These are phyloP conservation scores for Candida freyschussii DNA, from an alignment of 1,139 yeast species.

Conservation along the genomic window DNA sequence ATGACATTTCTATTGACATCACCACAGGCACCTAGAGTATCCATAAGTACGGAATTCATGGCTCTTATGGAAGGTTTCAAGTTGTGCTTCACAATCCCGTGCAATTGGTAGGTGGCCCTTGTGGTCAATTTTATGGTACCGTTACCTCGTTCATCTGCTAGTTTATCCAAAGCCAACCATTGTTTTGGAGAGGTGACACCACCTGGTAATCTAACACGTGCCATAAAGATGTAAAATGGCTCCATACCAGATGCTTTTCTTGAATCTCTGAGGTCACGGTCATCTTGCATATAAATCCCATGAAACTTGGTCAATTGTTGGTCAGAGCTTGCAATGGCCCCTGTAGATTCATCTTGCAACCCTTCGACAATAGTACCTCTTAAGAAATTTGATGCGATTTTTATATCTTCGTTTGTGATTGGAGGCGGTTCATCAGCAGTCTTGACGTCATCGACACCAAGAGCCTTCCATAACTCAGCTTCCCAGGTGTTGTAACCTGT, in stretches of 20 bases:
- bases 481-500: slow-evolving; percentile 92
- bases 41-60: slow-evolving; percentile 85
- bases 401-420: slow-evolving; percentile 93
- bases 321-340: slow-evolving; percentile 88
- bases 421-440: slow-evolving; percentile 96
- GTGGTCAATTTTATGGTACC: slow-evolving; percentile 94
- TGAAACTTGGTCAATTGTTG: slow-evolving; percentile 96
- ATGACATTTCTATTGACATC: slow-evolving; percentile 97
- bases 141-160: slow-evolving; percentile 82
- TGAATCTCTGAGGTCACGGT: slow-evolving; percentile 91
- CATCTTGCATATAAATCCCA: slow-evolving; percentile 98
- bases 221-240: slow-evolving; percentile 96
- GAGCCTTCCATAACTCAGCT: slow-evolving; percentile 75
- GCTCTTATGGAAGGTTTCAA: slow-evolving; percentile 90
- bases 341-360: slow-evolving; percentile 74
- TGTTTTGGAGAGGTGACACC: slow-evolving; percentile 85
- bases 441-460: slow-evolving; percentile 79
- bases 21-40: slow-evolving; percentile 97
- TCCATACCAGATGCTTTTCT: slow-evolving; percentile 90
- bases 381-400: slow-evolving; percentile 75
- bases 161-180: slow-evolving; percentile 80
- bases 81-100: slow-evolving; percentile 88
- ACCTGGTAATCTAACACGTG: slow-evolving; percentile 92
- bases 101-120: slow-evolving; percentile 95
- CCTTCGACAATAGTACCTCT: slow-evolving; percentile 95